Conservation (phyloP, 176 grass and related monocot genomes). For the Oryza meyeriana region DNA sequence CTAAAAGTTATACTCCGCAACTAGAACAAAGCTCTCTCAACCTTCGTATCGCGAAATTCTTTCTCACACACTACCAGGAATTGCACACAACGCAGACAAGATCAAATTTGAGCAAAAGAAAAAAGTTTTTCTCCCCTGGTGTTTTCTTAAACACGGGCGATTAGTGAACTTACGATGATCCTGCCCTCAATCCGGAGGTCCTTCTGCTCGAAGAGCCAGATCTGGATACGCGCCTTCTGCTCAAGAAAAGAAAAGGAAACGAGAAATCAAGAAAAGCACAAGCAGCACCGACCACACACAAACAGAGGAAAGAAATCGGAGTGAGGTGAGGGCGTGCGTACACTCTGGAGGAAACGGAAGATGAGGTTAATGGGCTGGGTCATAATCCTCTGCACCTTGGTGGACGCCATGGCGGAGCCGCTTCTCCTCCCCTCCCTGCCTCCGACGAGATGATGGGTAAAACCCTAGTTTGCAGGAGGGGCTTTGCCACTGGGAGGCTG, state of each 20-base stretch:
- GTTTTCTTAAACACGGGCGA: neutral
- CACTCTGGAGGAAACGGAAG: slow-evolving; percentile 84
- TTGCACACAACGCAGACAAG: neutral
- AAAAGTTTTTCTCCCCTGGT: too few relatives aligned
- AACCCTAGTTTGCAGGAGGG: too few relatives aligned
- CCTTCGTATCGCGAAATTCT: neutral
- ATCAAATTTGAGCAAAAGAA: neutral
- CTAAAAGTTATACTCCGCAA: neutral
- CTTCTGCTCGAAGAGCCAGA: slow-evolving; percentile 97
- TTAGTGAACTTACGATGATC: slow-evolving; percentile 66
- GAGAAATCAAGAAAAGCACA: neutral
- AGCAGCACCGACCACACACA: neutral
- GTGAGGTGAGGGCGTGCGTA: slow-evolving; percentile 36
- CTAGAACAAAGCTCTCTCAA: neutral
- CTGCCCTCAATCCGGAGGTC: slow-evolving; percentile 88
- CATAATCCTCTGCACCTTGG: slow-evolving; percentile 87
- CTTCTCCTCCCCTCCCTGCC: neutral
- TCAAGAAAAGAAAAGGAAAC: neutral
- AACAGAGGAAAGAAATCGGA: neutral
- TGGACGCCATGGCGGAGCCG: slow-evolving; percentile 62
- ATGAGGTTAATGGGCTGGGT: slow-evolving; percentile 90
- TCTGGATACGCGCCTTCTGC: slow-evolving; percentile 95
- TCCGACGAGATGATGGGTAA: neutral
- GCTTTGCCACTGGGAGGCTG: too few relatives aligned
- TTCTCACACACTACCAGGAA: neutral